Evolutionary conservation across 768 basidiomycete species (phyloP).

Genomic region (Tulasnella sp.): DNA sequence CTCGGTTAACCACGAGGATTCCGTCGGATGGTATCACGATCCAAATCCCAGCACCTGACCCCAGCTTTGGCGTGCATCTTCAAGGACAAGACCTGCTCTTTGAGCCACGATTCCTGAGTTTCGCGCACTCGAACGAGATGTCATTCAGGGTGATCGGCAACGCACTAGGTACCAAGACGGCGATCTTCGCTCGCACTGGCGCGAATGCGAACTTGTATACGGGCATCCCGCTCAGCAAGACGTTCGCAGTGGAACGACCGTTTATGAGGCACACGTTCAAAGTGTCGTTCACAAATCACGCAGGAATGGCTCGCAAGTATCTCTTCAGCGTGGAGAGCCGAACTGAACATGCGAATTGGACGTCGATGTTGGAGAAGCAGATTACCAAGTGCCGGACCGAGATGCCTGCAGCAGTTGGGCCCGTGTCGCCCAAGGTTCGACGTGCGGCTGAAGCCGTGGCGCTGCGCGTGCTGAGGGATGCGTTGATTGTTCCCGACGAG

Average conservation of each 20-base stretch:
- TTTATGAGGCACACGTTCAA: conserved; percentile 99
- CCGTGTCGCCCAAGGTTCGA: conserved; percentile 46
- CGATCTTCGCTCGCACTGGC: conserved; percentile 80
- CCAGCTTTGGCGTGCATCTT: conserved; percentile 75
- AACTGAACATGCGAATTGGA: conserved; percentile 70
- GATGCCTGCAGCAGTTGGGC: conserved; percentile 33
- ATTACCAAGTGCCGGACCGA: conserved; percentile 21
- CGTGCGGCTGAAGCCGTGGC: conserved; percentile 70
- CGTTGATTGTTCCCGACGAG: conserved; percentile 50
- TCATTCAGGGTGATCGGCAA: conserved; percentile 90
- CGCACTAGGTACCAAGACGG: conserved; percentile 72
- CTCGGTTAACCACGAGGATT: conserved; percentile 76
- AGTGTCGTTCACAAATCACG: conserved; percentile 67
- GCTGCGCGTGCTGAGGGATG: conserved; percentile 80
- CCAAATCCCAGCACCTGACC: conserved; percentile 78
- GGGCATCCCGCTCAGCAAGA: conserved; percentile 72
- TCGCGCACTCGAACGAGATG: conserved; percentile 69
- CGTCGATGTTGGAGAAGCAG: conserved; percentile 56
- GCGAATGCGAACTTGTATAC: conserved; percentile 77
- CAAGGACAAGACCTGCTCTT: conserved; percentile 84
- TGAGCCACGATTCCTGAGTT: conserved; percentile 79
- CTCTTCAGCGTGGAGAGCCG: conserved; percentile 91
- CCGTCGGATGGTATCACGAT: conserved; percentile 87
- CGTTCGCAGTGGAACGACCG: conserved; percentile 77
- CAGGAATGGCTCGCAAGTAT: conserved; percentile 70